Conservation (phyloP, 1,284 basidiomycete genomes). For the Xerocomus minutiporus region DNA sequence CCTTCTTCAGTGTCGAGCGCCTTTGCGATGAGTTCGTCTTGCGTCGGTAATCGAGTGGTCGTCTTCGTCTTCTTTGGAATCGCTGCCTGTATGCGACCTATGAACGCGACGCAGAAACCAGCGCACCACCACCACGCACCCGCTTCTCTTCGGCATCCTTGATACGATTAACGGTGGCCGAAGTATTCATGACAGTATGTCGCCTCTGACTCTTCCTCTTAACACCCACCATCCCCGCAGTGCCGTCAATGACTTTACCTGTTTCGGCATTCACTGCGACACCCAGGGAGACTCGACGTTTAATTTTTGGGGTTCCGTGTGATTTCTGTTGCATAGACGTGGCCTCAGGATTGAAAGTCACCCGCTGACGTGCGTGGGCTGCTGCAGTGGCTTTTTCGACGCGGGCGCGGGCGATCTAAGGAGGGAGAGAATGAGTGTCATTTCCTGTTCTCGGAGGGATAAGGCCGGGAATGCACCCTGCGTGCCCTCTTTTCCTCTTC, state of each 20-base stretch:
- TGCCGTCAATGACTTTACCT: slow-evolving; percentile 44
- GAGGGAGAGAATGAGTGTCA: background rate
- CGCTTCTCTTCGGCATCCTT: slow-evolving; percentile 61
- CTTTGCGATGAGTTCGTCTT: slow-evolving; percentile 74
- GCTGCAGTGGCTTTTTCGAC: slow-evolving; percentile 58
- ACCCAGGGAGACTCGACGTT: slow-evolving; percentile 53
- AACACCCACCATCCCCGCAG: slow-evolving; percentile 19
- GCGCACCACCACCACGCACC: slow-evolving; percentile 33
- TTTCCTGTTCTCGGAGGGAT: background rate
- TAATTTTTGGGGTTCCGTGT: slow-evolving; percentile 36
- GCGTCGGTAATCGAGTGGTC: slow-evolving; percentile 53
- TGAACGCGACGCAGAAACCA: slow-evolving; percentile 4
- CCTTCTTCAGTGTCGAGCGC: slow-evolving; percentile 84
- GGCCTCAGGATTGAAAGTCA: slow-evolving; percentile 56
- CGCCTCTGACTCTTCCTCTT: slow-evolving; percentile 62
- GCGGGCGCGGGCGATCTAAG: slow-evolving; percentile 49
- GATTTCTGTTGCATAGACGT: slow-evolving; percentile 24
- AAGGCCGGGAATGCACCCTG: slow-evolving; percentile 40
- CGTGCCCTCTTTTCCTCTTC: slow-evolving; percentile 59
- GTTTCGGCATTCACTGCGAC: slow-evolving; percentile 53
- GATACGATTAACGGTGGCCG: slow-evolving; percentile 54
- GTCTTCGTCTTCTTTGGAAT: slow-evolving; percentile 58
- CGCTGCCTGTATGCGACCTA: slow-evolving; percentile 40
- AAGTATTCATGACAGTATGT: slow-evolving; percentile 63
- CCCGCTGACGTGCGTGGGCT: slow-evolving; percentile 59